These are phyloP conservation scores for Golovinomyces cichoracearum DNA, from an alignment of 2,329 filamentous ascomycete species.

Conservation along the genomic window DNA sequence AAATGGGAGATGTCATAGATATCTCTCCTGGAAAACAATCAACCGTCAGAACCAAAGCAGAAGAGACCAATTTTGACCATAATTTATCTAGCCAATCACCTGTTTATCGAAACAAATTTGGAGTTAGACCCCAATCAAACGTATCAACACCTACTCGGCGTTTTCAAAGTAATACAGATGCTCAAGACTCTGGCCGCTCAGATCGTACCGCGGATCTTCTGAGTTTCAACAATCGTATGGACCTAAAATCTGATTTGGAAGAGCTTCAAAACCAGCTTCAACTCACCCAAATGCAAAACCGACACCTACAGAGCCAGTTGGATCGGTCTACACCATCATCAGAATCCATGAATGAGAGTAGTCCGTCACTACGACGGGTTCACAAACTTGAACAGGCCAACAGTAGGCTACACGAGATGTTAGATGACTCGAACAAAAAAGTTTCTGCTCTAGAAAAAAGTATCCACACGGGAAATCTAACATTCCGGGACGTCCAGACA, in stretches of 20 bases:
- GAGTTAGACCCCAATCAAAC: slow-evolving; percentile 38
- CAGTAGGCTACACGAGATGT: slow-evolving; percentile 70
- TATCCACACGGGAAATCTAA: slow-evolving; percentile 65
- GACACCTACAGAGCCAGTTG: slow-evolving; percentile 69
- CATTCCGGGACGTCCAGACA: slow-evolving; percentile 70
- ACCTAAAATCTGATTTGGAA: slow-evolving; percentile 71
- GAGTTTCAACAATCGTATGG: slow-evolving; percentile 68
- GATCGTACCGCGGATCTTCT: slow-evolving; percentile 66
- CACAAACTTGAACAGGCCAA: slow-evolving; percentile 86
- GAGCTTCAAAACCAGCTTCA: slow-evolving; percentile 85
- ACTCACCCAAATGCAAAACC: slow-evolving; percentile 82
- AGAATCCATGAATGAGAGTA: slow-evolving; percentile 43
- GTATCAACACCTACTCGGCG: slow-evolving; percentile 54
- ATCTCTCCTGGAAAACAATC: slow-evolving; percentile 33
- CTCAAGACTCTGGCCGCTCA: slow-evolving; percentile 52
- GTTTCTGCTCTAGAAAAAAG: slow-evolving; percentile 70
- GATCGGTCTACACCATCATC: slow-evolving; percentile 38
- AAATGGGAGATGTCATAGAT: slow-evolving; percentile 44
- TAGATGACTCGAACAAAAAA: slow-evolving; percentile 83
- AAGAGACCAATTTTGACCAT: slow-evolving; percentile 72
- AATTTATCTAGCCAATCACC: slow-evolving; percentile 49
- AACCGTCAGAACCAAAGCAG: slow-evolving; percentile 47
- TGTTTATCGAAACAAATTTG: slow-evolving; percentile 31
- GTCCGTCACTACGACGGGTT: slow-evolving; percentile 52
- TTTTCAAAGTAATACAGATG: slow-evolving; percentile 33